A percentile compares a stretch with the other conserved stretches of the same genome.
These are phyloP conservation scores for Brassica carinata DNA, from an alignment of 345 rosid genomes.

Conservation along the genomic window DNA sequence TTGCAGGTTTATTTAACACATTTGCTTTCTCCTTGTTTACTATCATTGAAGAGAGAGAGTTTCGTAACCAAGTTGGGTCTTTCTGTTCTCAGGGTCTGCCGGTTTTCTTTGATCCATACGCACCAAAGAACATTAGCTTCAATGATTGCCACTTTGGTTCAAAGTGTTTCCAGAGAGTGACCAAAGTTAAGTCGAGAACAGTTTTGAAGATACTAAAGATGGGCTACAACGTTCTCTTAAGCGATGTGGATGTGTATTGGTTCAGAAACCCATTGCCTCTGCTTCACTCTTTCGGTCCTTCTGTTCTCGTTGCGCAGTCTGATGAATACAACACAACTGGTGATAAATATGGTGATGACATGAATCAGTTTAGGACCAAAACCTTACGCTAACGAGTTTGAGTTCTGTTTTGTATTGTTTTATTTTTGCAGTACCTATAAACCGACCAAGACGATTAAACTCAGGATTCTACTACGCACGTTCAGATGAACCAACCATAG, in stretches of 20 bases:
- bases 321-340: slow-evolving; percentile 86
- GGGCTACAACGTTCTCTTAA: slow-evolving; percentile 68
- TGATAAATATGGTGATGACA: slow-evolving; percentile 16
- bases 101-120: slow-evolving; percentile 75
- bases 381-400: not conserved
- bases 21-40: not conserved
- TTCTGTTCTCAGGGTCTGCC: slow-evolving; percentile 72
- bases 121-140: slow-evolving; percentile 76
- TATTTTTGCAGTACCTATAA: slow-evolving; percentile 62
- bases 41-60: not conserved
- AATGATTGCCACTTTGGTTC: slow-evolving; percentile 94
- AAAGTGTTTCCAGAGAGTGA: slow-evolving; percentile 85
- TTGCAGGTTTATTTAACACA: slow-evolving; percentile 63
- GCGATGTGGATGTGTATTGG: slow-evolving; percentile 95
- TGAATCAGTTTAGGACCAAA: not conserved
- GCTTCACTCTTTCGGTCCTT: slow-evolving; percentile 68
- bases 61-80: slow-evolving; percentile 3
- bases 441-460: slow-evolving; percentile 84
- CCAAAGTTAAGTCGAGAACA: slow-evolving; percentile 88
- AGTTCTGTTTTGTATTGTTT: not conserved
- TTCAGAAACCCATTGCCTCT: slow-evolving; percentile 72
- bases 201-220: slow-evolving; percentile 79
- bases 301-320: slow-evolving; percentile 77
- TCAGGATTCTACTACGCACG: slow-evolving; percentile 86
- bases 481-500: slow-evolving; percentile 59